These are phyloP conservation scores for Colletotrichum sp. DNA, from an alignment of 2,329 filamentous ascomycete species.

Conservation along the genomic window DNA sequence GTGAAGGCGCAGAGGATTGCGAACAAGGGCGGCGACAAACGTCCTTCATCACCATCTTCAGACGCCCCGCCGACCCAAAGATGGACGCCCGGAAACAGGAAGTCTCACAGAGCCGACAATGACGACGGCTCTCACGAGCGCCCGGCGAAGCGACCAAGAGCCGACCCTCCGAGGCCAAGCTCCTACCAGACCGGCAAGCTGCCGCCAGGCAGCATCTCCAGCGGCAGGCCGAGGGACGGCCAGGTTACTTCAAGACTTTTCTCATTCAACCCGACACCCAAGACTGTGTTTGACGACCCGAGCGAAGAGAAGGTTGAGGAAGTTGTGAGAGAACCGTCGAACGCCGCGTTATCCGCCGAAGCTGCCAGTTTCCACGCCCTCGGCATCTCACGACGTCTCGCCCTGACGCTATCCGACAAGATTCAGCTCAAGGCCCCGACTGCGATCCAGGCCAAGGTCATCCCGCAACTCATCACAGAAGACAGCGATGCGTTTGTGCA, in stretches of 20 bases:
- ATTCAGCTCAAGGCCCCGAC: constrained; percentile 90
- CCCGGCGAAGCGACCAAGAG: constrained; percentile 52
- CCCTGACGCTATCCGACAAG: constrained; percentile 83
- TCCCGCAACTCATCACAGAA: constrained; percentile 78
- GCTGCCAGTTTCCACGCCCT: constrained; percentile 86
- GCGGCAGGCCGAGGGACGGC: constrained; percentile 28
- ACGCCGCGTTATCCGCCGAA: constrained; percentile 86
- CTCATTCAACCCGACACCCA: constrained; percentile 82
- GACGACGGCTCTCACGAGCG: constrained; percentile 33
- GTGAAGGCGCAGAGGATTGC: constrained; percentile 75
- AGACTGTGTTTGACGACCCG: constrained; percentile 61
- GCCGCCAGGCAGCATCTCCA: constrained; percentile 36
- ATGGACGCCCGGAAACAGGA: constrained; percentile 12
- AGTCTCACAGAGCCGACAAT: constrained; percentile 26
- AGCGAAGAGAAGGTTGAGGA: constrained; percentile 41
- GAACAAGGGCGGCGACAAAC: constrained; percentile 31
- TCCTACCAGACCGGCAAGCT: constrained; percentile 40
- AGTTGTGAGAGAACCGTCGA: constrained; percentile 76
- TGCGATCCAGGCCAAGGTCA: constrained; percentile 89
- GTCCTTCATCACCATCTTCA: constrained; percentile 30
- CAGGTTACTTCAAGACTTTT: constrained; percentile 91
- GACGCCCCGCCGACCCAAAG: constrained; percentile 15
- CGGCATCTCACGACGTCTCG: constrained; percentile 80
- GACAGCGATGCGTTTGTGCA: constrained; percentile 95
- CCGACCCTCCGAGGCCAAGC: constrained; percentile 30